These are phyloP conservation scores for Rubia tinctorum DNA, from an alignment of 305 asterid species.

Conservation along the genomic window DNA sequence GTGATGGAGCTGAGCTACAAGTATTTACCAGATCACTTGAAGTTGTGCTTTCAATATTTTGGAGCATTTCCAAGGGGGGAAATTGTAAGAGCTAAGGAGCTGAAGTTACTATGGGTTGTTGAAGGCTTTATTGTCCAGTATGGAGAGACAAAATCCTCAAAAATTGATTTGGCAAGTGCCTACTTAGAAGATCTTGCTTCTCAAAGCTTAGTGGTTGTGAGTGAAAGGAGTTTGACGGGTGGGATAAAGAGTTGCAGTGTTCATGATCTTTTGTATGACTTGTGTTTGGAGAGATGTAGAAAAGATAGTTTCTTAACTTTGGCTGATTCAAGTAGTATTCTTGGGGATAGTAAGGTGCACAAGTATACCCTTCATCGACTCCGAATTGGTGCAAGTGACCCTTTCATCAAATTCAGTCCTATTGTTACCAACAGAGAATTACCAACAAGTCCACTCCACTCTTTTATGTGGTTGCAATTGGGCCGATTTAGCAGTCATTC, in stretches of 20 bases:
- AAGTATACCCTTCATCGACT: not conserved
- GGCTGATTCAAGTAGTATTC: not conserved
- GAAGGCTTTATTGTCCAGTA: constrained; percentile 15
- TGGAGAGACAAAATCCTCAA: not conserved
- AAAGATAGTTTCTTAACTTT: not conserved
- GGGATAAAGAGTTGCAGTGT: constrained; percentile 1
- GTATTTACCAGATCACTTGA: constrained; percentile 12
- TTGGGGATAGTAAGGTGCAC: not conserved
- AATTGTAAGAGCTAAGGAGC: not conserved
- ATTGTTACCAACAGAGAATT: not conserved
- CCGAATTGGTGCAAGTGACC: not conserved
- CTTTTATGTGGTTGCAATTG: not conserved
- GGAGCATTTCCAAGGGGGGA: constrained; percentile 4
- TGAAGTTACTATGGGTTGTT: constrained; percentile 14
- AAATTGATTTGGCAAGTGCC: constrained; percentile 2
- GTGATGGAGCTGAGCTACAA: constrained; percentile 14
- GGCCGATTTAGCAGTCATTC: too few species aligned
- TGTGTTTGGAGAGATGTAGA: not conserved
- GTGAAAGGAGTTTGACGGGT: not conserved
- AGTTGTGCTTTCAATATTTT: constrained; percentile 14
- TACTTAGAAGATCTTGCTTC: constrained; percentile 6
- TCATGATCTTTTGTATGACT: constrained; percentile 10
- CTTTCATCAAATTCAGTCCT: not conserved
- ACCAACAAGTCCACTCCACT: not conserved
- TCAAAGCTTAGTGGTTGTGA: constrained; percentile 1